These are phyloP conservation scores for Oleoguttula mirabilis DNA, from an alignment of 495 filamentous ascomycete species.

Conservation along the genomic window DNA sequence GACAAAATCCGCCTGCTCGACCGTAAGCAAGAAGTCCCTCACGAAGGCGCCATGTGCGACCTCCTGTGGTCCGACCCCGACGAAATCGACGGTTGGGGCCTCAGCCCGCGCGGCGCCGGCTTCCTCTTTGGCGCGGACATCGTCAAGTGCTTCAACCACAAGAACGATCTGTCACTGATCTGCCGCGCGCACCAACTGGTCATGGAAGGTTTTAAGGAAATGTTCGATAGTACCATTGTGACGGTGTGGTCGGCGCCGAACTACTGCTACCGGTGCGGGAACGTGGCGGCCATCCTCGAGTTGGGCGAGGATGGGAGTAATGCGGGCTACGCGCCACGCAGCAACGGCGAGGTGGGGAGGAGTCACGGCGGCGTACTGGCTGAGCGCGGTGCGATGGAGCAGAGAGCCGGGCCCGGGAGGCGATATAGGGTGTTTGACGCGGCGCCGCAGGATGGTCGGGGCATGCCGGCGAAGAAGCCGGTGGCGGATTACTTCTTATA, in stretches of 20 bases:
- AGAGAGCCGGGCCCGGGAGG: constrained; percentile 62
- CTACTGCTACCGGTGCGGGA: constrained; percentile 52
- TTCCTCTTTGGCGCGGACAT: constrained; percentile 96
- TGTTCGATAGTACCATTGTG: constrained; percentile 90
- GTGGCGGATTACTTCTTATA: constrained; percentile 91
- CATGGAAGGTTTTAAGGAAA: constrained; percentile 99
- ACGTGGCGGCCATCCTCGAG: constrained; percentile 91
- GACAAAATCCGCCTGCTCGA: constrained; percentile 94
- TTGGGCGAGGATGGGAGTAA: constrained; percentile 72
- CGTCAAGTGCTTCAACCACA: constrained; percentile 88
- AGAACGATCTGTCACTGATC: constrained; percentile 81
- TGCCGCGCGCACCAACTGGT: constrained; percentile 94
- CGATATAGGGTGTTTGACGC: constrained; percentile 95
- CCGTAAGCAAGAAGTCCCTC: constrained; percentile 94
- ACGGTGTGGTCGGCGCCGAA: constrained; percentile 73
- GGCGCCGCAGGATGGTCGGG: constrained; percentile 87
- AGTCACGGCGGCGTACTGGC: constrained; percentile 35
- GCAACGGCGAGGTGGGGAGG: constrained; percentile 64
- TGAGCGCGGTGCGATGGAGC: constrained; percentile 27
- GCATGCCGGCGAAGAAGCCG: constrained; percentile 98
- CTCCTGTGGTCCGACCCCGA: constrained; percentile 96
- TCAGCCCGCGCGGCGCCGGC: constrained; percentile 86
- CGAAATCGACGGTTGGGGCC: constrained; percentile 95
- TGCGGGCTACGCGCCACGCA: constrained; percentile 61
- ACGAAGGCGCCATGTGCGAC: constrained; percentile 98